Conservation (phyloP, 768 basidiomycete species). For the Chlorophyllum brunneum region DNA sequence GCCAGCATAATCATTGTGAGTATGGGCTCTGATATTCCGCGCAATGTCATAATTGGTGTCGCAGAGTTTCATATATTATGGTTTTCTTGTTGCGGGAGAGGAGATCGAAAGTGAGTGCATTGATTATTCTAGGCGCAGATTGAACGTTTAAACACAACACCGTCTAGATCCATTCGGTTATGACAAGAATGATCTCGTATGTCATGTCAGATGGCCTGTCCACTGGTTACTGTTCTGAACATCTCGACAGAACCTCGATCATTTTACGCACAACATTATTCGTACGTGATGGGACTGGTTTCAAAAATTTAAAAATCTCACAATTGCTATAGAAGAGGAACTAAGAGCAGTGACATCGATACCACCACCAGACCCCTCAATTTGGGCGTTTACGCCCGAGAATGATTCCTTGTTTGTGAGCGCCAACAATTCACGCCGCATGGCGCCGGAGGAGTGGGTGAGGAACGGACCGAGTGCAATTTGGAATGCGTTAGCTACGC, state of each 20-base stretch:
- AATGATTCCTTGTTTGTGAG: constrained; percentile 54
- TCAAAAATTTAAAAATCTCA: not conserved
- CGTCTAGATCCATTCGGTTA: constrained; percentile 49
- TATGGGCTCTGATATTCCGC: constrained; percentile 11
- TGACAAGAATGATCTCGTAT: constrained; percentile 67
- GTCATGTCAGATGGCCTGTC: constrained; percentile 17
- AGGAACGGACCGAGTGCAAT: constrained; percentile 41
- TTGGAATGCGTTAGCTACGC: constrained; percentile 17
- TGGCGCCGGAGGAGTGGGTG: constrained; percentile 55
- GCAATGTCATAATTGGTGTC: constrained; percentile 2
- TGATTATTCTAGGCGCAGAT: not conserved
- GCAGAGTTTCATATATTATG: constrained; percentile 67
- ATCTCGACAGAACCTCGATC: constrained; percentile 50
- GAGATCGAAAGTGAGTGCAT: constrained; percentile 63
- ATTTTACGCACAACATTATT: constrained; percentile 67
- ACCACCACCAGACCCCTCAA: constrained; percentile 48
- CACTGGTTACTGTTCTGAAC: not conserved
- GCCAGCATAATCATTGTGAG: constrained; percentile 49
- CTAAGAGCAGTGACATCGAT: constrained; percentile 59
- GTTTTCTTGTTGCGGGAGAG: constrained; percentile 68
- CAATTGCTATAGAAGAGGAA: constrained; percentile 39
- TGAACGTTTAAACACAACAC: not conserved
- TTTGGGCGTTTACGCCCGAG: constrained; percentile 56
- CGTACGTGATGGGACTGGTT: constrained; percentile 32
- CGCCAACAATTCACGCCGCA: constrained; percentile 32